Base-by-base conservation (phyloP, 768 basidiomycete genomes). In the Mrakia hoshinonis region DNA sequence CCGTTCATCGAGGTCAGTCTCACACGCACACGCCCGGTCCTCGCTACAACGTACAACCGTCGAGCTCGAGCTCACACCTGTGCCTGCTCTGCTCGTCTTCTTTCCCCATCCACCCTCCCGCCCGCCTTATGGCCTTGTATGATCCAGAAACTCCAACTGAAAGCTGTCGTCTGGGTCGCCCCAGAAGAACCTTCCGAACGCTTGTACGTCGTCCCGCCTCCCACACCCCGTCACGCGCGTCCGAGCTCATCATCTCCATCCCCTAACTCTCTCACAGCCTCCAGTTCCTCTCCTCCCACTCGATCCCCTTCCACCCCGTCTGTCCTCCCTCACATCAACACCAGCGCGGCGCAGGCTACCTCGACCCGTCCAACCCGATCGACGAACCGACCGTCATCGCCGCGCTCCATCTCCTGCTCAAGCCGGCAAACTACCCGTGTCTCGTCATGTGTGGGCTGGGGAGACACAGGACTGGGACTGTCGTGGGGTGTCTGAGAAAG, bases 381-480 rank as follows among this genome's bases (percentile, higher is more conserved):
- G 77, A 73, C 75, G 80, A 81, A 74, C 79, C 80, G 15, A 75
- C 79, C 15, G 80, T 81, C 69, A 79, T 81, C 52, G 75, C 77
- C 63, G 77, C 80, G 9, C 74, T 81, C 48, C 77, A 78, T 12
- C 74, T 80, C 38, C 74, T 81, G 48, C 74, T 81, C 43, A 74
- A 77, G n/a, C 77, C 80, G 4, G 36, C 70, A 0, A 77, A 77
- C n/a, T 79, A 77, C 58, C 80, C 80, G 2, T 75, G 75, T 3
- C 68, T 78, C 12, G 78, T 81, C 66, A 79, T 78, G 75, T 81
- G 80, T 68, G 77, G 78, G 67, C 78, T 79, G 69, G 80, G 80
- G 10, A 67, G 80, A 69, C 79, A 80, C 58, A 67, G 80, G 13
- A 79, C 80, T 2, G 80, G 80, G 0, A 80, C 79, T 0, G 78